Evolutionary conservation across 306 rosid genomes (phyloP), one percentile per base, ranked within the genome.

Genomic region (Prinsepia uniflora): DNA sequence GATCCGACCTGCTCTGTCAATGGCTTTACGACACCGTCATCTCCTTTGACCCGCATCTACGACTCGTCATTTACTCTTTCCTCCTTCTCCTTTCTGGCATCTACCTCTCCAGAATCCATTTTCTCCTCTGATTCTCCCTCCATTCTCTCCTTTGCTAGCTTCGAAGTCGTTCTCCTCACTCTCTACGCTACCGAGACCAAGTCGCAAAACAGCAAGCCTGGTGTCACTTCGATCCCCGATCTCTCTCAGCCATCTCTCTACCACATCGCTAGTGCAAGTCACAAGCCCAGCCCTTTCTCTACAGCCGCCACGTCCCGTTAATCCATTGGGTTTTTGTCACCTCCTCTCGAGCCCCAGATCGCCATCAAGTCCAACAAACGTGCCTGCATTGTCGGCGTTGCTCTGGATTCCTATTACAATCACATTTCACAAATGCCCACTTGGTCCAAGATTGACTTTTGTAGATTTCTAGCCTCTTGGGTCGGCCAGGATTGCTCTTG

Each of bases 11-110:
- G 11, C 96, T 94, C 72, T 94, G 99, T 67, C 94, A 94, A 34
- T 94, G 99, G 99, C 96, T 94, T 57, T 94, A 94, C 77, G 99
- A 94, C 65, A 94, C 96, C 67, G 91, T 82, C 79, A 96, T 91
- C 75, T 82, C 96, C 63, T 69, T 88, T 59, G 99, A 91, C 64
- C 88, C 97, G 3, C 95, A 90, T 57, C 92, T 94, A 71, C 91
- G 95, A 11, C 96, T 94, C 24, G 91, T 89, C 47, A 95, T 94
- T 52, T 85, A 83, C 77, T 90, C 99, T 15, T 94, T 84, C 78
- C 78, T 94, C 56, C 97, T 96, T 10, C 91, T 94, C 47, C 84
- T 94, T 73, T 71, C 92, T 20, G 92, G 89, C 4, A 81, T 87
- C 60, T 94, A 94, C 84, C 97, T 94, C 72, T 83, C 91, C 22